Evolutionary conservation across 2,329 filamentous ascomycete species (phyloP).

Genomic region (Colletotrichum plurivorum): DNA sequence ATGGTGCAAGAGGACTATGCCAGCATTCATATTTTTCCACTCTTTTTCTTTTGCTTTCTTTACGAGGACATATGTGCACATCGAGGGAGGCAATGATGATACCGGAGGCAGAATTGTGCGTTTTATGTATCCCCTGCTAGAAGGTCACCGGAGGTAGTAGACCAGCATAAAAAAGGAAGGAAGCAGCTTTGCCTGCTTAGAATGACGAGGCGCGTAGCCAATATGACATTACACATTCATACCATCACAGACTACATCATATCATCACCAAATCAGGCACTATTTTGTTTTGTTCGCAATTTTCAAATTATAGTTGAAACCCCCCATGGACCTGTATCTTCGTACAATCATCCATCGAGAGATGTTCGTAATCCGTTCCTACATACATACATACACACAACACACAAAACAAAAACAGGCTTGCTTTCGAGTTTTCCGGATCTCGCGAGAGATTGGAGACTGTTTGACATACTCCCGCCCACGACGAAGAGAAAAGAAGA

Average conservation of each 20-base stretch:
- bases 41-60: too few relatives aligned
- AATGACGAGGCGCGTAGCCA: constrained; percentile 35
- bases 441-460: constrained; percentile 10
- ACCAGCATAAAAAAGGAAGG: constrained; percentile 23
- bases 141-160: neutral
- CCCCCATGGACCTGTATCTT: neutral
- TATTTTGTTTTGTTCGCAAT: neutral
- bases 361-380: constrained; percentile 9
- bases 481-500: neutral
- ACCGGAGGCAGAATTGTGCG: too few relatives aligned
- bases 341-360: constrained; percentile 30
- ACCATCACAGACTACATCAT: constrained; percentile 3
- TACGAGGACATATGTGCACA: too few relatives aligned
- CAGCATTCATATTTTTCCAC: too few relatives aligned
- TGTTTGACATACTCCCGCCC: constrained; percentile 5
- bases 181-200: constrained; percentile 34
- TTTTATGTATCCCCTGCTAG: too few relatives aligned
- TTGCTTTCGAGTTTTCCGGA: constrained; percentile 1
- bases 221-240: constrained; percentile 6
- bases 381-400: constrained; percentile 19
- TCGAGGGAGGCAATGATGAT: too few relatives aligned
- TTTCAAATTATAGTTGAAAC: constrained; percentile 13
- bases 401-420: constrained; percentile 9
- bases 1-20: too few relatives aligned
- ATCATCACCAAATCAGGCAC: neutral